Base-by-base conservation (phyloP, 208 protist genomes). In the Leishmania guyanensis region DNA sequence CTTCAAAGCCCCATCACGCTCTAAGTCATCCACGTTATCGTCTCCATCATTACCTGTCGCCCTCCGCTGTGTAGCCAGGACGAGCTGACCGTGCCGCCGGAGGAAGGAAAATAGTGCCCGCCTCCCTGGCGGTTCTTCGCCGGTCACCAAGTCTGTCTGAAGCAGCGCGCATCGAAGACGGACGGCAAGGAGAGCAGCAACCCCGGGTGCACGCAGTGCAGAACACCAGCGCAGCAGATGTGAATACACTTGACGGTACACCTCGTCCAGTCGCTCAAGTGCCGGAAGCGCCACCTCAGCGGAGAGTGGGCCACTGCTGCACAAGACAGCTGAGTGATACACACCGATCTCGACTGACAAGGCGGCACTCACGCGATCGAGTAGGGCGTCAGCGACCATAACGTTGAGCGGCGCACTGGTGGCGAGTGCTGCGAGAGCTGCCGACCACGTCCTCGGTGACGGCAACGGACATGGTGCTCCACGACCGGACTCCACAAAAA, bases 131-230 rank as follows among this genome's bases (percentile, higher is more conserved):
- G 93, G 93, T 64, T 82, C 86, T 54, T 94, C 85, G 12, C 90
- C 91, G 8, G 88, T 90, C 10, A 96, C 70, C 50, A 95, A 74
- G 85, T 95, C 91, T 2, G 82, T 83, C 74, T 95, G 91, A 56
- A 96, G 64, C 54, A 96, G 33, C 53, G 87, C 84, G 68, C 91
- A 90, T 17, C 93, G 91, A 29, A 96, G 64, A 33, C 84, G 79
- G 58, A 90, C 88, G 17, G 89, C 79, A 71, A 96, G 89, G 20
- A 81, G 58, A 3, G 53, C 65, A 4, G 88, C 83, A 54, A 78
- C 77, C 9, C 89, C 89, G 5, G 75, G 77, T 22, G 85, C 65
- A 33, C 60, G 77, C 36, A 96, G 68, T 72, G 39, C 62, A 2
- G 48, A 77, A 77, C 93, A 96, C 90, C 93, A 96, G 46, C 86